Percentiles rank a stretch among this genome's conserved stretches.
phyloP scores from a whole-genome alignment of 1,284 basidiomycete species.

The Limonomyces culmigenus region DNA sequence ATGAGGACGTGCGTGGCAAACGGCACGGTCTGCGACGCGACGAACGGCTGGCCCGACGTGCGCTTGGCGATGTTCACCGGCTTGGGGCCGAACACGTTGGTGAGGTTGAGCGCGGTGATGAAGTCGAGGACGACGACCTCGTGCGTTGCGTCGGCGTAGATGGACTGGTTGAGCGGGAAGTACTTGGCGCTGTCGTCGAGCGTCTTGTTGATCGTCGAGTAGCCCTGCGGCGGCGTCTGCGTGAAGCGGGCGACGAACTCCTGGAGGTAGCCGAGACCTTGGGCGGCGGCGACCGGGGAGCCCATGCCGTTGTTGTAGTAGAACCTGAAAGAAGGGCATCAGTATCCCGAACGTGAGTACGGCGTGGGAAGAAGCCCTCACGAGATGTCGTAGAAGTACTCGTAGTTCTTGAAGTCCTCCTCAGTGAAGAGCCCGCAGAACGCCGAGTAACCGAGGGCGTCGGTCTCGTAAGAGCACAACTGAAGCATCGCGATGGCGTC shows the following conservation, averaged over 20 bases:
- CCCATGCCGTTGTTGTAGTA: conserved; percentile 42
- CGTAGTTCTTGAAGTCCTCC: conserved; percentile 48
- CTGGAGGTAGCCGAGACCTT: conserved; percentile 47
- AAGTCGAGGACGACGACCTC: conserved; percentile 41
- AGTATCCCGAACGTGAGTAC: conserved; percentile 5
- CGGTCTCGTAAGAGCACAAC: conserved; percentile 22
- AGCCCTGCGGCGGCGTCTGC: conserved; percentile 27
- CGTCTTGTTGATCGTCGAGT: conserved; percentile 37
- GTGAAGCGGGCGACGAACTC: conserved; percentile 35
- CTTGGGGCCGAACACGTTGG: conserved; percentile 36
- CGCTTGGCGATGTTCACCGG: conserved; percentile 25
- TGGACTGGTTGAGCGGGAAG: conserved; percentile 44
- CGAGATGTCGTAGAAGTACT: conserved; percentile 26
- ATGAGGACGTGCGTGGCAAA: conserved; percentile 42
- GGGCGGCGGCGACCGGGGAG: conserved; percentile 33
- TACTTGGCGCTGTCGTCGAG: conserved; percentile 31
- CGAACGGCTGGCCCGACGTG: conserved; percentile 20
- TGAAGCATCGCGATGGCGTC: conserved; percentile 31
- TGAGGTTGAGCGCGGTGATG: conserved; percentile 36
- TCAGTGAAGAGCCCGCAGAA: conserved; percentile 44
- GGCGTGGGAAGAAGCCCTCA: conserved; percentile 10
- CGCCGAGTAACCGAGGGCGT: conserved; percentile 39
- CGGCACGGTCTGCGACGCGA: conserved; percentile 26
- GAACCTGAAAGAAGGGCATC: conserved; percentile 16
- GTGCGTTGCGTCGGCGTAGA: conserved; percentile 14